These are phyloP conservation scores for Lobosporangium transversale DNA, from an alignment of 192 early-diverging fungal genomes.

Conservation along the genomic window DNA sequence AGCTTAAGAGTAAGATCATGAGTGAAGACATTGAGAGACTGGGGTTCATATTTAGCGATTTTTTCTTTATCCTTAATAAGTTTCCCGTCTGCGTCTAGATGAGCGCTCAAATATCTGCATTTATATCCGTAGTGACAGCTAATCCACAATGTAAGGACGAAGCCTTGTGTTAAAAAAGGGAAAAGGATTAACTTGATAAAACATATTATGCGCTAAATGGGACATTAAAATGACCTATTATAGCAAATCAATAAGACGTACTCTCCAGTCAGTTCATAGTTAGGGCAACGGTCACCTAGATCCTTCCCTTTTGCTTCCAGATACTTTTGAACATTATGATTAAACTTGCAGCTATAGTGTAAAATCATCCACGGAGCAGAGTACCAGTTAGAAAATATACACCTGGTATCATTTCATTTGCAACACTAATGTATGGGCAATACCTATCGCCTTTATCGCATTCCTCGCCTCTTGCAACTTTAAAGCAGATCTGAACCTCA, in stretches of 20 bases:
- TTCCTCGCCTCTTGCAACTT: conserved; percentile 28
- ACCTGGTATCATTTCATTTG: no score
- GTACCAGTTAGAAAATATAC: background rate
- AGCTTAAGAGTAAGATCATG: conserved; percentile 30
- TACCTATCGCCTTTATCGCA: conserved; percentile 47
- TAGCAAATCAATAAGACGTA: no score
- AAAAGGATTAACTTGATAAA: no score
- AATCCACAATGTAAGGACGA: no score
- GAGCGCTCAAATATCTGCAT: conserved; percentile 67
- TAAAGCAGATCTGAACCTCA: conserved; percentile 43
- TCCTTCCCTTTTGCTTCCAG: conserved; percentile 79
- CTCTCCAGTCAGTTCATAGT: conserved; percentile 77
- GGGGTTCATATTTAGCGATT: conserved; percentile 13
- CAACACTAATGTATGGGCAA: no score
- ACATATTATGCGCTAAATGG: no score
- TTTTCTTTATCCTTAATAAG: conserved; percentile 69
- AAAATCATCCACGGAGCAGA: background rate
- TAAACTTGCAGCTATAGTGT: conserved; percentile 69
- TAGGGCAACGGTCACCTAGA: conserved; percentile 73
- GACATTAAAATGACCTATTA: no score
- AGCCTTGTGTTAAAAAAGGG: no score
- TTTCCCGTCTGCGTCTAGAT: conserved; percentile 59
- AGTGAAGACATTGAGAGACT: conserved; percentile 23
- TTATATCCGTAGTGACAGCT: conserved; percentile 71
- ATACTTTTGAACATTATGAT: conserved; percentile 83